phyloP scores from a whole-genome alignment of 306 rosid species.

The Dryas alaskensis region DNA sequence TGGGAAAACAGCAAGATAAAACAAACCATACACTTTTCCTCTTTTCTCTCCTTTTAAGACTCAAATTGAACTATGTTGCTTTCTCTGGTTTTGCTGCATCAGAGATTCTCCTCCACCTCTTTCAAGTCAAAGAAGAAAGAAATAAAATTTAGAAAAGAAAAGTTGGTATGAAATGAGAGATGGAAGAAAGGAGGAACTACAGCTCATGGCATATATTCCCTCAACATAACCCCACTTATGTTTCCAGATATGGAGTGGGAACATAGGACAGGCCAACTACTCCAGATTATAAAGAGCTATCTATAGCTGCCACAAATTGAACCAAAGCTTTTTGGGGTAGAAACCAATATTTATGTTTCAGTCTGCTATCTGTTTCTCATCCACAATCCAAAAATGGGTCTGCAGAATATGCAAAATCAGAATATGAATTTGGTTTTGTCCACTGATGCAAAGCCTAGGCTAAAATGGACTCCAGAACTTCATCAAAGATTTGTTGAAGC shows the following conservation, averaged over 20 bases:
- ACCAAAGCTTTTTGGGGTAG: constrained; percentile 15
- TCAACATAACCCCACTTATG: constrained; percentile 91
- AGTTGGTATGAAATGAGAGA: constrained; percentile 55
- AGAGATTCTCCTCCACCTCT: constrained; percentile 80
- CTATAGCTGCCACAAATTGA: constrained; percentile 47
- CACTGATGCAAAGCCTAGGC: constrained; percentile 92
- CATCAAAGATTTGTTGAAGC: constrained; percentile 85
- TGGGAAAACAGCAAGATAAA: constrained; percentile 78
- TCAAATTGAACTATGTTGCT: constrained; percentile 57
- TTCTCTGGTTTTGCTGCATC: constrained; percentile 64
- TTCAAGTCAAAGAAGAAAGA: constrained; percentile 83
- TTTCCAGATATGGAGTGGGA: constrained; percentile 97
- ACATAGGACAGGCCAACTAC: constrained; percentile 54
- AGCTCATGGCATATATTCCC: constrained; percentile 96
- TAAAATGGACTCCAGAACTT: constrained; percentile 91
- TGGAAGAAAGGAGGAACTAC: constrained; percentile 44
- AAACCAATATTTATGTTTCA: constrained; percentile 35
- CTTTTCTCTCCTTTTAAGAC: constrained; percentile 93
- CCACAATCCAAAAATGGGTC: constrained; percentile 38
- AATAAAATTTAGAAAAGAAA: constrained; percentile 31
- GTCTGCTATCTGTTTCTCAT: constrained; percentile 28
- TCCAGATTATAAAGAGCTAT: constrained; percentile 51
- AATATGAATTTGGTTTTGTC: constrained; percentile 85
- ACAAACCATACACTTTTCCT: constrained; percentile 89
- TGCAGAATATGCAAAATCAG: constrained; percentile 63